Conservation (phyloP, 495 filamentous ascomycete species). For the Aspergillus indologenus region DNA sequence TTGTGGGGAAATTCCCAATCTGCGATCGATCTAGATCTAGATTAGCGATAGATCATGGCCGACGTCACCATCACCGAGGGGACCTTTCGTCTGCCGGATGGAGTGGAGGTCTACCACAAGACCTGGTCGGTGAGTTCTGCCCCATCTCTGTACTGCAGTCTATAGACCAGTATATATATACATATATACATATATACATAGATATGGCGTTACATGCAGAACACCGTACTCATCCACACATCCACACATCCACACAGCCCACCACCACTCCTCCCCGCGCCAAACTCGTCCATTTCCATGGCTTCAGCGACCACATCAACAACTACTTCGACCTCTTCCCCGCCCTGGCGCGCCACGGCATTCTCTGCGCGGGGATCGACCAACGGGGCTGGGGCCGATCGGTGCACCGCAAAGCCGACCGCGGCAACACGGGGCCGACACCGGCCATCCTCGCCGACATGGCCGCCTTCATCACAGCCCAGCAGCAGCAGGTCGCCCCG, state of each 20-base stretch:
- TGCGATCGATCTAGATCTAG: too few relatives aligned
- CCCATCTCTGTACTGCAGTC: too few relatives aligned
- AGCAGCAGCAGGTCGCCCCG: conserved; percentile 30
- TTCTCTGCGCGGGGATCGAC: conserved; percentile 72
- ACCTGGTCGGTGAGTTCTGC: conserved; percentile 69
- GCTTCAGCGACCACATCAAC: conserved; percentile 84
- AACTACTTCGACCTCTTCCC: conserved; percentile 68
- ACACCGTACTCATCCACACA: too few relatives aligned
- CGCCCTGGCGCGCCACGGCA: conserved; percentile 62
- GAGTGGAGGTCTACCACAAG: conserved; percentile 70
- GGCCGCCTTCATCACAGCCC: conserved; percentile 58
- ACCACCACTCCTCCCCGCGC: conserved; percentile 51
- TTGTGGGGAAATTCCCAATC: too few relatives aligned
- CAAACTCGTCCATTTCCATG: conserved; percentile 75
- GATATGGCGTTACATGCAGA: too few relatives aligned
- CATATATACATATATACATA: too few relatives aligned
- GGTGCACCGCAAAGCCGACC: conserved; percentile 44
- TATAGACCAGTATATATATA: too few relatives aligned
- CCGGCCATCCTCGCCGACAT: conserved; percentile 70
- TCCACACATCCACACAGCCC: too few relatives aligned
- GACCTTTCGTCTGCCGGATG: conserved; percentile 44
- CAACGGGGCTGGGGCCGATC: conserved; percentile 69
- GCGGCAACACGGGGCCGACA: conserved; percentile 70
- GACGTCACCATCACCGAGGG: conserved; percentile 33
- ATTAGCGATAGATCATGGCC: neutral